Conservation (phyloP, 2,329 filamentous ascomycete species). For the Podosphaera xanthii region DNA sequence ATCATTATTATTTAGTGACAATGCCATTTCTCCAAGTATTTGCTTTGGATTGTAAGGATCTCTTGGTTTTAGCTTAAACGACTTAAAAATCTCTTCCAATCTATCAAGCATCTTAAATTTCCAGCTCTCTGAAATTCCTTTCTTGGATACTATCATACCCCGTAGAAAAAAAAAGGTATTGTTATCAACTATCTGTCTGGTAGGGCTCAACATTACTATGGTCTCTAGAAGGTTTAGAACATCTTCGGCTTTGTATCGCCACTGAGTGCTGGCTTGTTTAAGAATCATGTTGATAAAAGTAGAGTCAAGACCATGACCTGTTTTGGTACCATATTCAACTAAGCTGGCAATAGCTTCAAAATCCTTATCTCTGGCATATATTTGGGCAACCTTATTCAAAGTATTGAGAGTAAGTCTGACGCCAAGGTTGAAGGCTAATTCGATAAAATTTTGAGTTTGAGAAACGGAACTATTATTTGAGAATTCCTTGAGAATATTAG, state of each 20-base stretch:
- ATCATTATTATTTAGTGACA: not conserved
- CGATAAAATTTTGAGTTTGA: conserved; percentile 13
- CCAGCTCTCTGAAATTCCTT: not conserved
- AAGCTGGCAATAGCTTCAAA: conserved; percentile 12
- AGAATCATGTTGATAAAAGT: conserved; percentile 14
- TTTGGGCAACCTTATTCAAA: conserved; percentile 14
- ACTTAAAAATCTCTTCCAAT: not conserved
- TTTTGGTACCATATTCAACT: conserved; percentile 10
- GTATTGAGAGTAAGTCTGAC: conserved; percentile 10
- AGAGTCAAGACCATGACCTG: conserved; percentile 7
- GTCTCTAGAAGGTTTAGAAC: conserved; percentile 7
- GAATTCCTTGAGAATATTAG: conserved; percentile 14
- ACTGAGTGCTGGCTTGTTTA: conserved; percentile 8
- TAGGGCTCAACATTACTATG: conserved; percentile 2
- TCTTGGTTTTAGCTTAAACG: not conserved
- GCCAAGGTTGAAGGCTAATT: conserved; percentile 7
- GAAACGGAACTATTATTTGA: conserved; percentile 9
- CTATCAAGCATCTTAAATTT: conserved; percentile 4
- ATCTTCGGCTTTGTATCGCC: conserved; percentile 10
- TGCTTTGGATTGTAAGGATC: not conserved
- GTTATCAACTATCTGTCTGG: conserved; percentile 4
- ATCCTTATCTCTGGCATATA: conserved; percentile 12
- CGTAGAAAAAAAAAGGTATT: conserved; percentile 9
- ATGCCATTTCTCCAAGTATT: not conserved
- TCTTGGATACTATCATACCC: not conserved